Evolutionary conservation across 2,329 filamentous ascomycete species (phyloP), one percentile per base, ranked within the genome.

Genomic region (Zasmidium angulare): DNA sequence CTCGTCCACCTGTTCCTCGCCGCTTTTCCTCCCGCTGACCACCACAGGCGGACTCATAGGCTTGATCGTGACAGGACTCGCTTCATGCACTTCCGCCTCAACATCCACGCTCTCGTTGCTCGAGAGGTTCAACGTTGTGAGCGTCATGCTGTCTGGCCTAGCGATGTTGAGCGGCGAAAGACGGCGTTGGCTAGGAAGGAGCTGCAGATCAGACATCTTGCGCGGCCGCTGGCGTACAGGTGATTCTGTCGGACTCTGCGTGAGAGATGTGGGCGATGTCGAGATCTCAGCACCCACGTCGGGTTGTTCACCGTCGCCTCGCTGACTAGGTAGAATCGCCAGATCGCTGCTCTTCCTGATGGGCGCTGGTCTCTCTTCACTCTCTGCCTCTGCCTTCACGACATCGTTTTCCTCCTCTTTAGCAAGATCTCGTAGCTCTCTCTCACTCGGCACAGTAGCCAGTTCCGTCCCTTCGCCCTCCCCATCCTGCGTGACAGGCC

Each of bases 121-220:
- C 4, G 53, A 48, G 21, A 60, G 24, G 12, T 21, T 48, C 31
- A 55, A 24, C 26, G 58, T 48, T n/a, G 46, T 36, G 22, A 53
- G 48, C 46, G 49, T 26, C 59, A 53, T 51, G 23, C 40, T 57
- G 17, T 54, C 50, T 22, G 24, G 50, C 7, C 55, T 23, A n/a
- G 40, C 50, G 26, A 29, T 40, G 22, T 48, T 54, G 9, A 48
- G 29, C 26, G 43, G 50, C 36, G 56, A 58, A 23, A n/a, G 46
- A 20, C 46, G 40, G 23, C 53, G 66, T 54, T 69, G 65, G 31
- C 66, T 69, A 2, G 67, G 67, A 19, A 69, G 47, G 31, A 53
- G 56, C 22, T 64, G 58, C 3, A 65, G 57, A 23, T 66, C 67
- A 36, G 66, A 68, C 46, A 60, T 23, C 23, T 61, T 66, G 21